Conservation (phyloP, 176 grass and related monocot genomes). For the Alopecurus myosuroides region DNA sequence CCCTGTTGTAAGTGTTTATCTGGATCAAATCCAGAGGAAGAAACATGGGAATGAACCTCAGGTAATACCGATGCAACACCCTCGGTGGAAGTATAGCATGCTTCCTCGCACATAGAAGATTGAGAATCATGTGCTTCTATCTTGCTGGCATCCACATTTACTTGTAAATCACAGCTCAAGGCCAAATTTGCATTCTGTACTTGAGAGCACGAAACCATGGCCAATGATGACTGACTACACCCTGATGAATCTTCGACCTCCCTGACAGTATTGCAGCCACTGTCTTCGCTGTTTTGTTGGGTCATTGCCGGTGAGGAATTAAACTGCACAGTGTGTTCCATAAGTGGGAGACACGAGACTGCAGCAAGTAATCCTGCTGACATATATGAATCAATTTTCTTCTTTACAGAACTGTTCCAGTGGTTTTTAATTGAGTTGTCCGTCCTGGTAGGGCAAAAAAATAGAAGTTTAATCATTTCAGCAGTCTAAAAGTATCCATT, state of each 20-base stretch:
- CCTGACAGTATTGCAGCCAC: slow-evolving; percentile 12
- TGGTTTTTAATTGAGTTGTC: slow-evolving; percentile 99
- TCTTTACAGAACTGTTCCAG: slow-evolving; percentile 98
- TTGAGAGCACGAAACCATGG: slow-evolving; percentile 37
- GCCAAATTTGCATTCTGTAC: slow-evolving; percentile 21
- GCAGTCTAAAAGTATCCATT: slow-evolving; percentile 7
- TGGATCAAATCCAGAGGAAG: slow-evolving; percentile 15
- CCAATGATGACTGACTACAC: slow-evolving; percentile 47
- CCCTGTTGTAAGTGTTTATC: too few species aligned
- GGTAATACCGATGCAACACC: slow-evolving; percentile 12
- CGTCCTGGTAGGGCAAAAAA: slow-evolving; percentile 58
- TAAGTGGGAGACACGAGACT: slow-evolving; percentile 44
- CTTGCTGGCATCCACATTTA: slow-evolving; percentile 19
- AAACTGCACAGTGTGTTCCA: slow-evolving; percentile 40
- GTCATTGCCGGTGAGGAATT: slow-evolving; percentile 33
- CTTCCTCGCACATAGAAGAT: slow-evolving; percentile 24
- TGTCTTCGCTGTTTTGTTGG: slow-evolving; percentile 43
- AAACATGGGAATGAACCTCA: slow-evolving; percentile 34
- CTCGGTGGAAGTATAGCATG: slow-evolving; percentile 36
- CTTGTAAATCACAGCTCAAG: slow-evolving; percentile 27
- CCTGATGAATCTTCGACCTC: slow-evolving; percentile 54
- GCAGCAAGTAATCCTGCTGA: slow-evolving; percentile 74
- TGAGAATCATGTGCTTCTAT: slow-evolving; percentile 34
- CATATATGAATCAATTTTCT: slow-evolving; percentile 87
- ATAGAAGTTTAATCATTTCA: slow-evolving; percentile 24